Evolutionary conservation across 2,329 filamentous ascomycete genomes (phyloP).

Genomic region (Cadophora sp.): DNA sequence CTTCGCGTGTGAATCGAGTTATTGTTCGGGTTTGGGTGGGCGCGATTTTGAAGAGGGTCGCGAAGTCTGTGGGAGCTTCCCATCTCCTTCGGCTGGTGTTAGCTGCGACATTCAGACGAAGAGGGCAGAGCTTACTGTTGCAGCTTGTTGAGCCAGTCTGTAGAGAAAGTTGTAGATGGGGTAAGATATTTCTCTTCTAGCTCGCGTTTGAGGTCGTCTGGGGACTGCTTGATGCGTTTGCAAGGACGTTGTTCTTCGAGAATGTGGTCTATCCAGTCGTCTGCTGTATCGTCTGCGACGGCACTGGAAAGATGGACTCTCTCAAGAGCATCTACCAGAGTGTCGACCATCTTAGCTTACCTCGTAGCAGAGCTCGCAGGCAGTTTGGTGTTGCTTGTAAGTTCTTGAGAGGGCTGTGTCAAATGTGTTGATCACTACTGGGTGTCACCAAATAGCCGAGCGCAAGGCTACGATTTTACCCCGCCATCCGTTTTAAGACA

Average conservation of each 20-base stretch:
- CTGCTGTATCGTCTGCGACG: conserved; percentile 42
- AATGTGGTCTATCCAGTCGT: conserved; percentile 63
- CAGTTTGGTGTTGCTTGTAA: conserved; percentile 9
- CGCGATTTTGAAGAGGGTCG: conserved; percentile 84
- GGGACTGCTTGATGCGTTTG: conserved; percentile 58
- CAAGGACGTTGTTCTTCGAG: conserved; percentile 59
- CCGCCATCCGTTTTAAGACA: conserved; percentile 21
- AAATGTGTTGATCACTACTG: conserved; percentile 18
- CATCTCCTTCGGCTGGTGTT: conserved; percentile 61
- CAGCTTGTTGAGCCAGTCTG: conserved; percentile 85
- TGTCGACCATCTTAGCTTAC: conserved; percentile 38
- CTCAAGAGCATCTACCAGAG: conserved; percentile 57
- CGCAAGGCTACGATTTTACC: conserved; percentile 24
- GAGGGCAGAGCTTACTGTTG: conserved; percentile 66
- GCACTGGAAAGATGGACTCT: conserved; percentile 53
- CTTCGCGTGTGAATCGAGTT: conserved; percentile 89
- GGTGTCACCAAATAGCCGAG: conserved; percentile 24
- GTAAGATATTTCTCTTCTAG: conserved; percentile 81
- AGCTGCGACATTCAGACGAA: conserved; percentile 29
- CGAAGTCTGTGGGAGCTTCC: conserved; percentile 81
- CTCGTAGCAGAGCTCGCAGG: not conserved
- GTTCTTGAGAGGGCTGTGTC: not conserved
- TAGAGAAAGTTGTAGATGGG: conserved; percentile 80
- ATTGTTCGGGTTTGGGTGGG: conserved; percentile 95
- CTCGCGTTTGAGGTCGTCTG: conserved; percentile 69